Base-by-base conservation (phyloP, 2,329 filamentous ascomycete genomes). In the Sporothrix humicola region DNA sequence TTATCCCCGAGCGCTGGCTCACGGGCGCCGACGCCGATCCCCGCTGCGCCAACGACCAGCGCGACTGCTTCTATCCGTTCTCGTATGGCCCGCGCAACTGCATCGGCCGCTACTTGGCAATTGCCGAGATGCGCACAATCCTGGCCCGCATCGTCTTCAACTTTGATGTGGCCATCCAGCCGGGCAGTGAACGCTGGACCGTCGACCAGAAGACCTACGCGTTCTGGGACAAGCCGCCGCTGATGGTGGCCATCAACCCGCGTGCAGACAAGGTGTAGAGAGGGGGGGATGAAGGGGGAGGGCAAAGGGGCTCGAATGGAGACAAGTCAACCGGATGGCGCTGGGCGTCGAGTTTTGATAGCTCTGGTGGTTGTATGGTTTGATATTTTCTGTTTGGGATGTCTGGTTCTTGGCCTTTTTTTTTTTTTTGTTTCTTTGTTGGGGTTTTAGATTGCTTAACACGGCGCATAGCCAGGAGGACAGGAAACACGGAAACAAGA, bases 41-140 rank as follows among this genome's bases (percentile, higher is more conserved):
- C 5, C 79, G 78, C 2, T 87, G 83, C 76, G 77, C 76, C 0
- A 71, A 75, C n/a, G 86, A 88, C 75, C 82, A 80, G 48, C 79
- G 80, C 59, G 82, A 83, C 0, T 82, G 81, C 1, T 80, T 85
- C 68, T 83, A 87, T 77, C 84, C 86, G 0, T 87, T 88, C 73
- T 82, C 82, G 1, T 70, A 84, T 2, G 85, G 86, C 0, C 83
- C 86, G 6, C 79, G 86, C 1, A 85, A 86, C 63, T 88, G 86
- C 73, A 81, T 88, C 31, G 86, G 86, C 1, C 81, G 81, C 74
- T 86, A 87, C 73, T 79, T 88, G 52, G 85, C 85, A 2, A 86
- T 85, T 69, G 80, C 83, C 23, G 85, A 88, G 76, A 85, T 87
- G 81, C 81, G 86, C 4, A 77, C 86, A 5, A 84, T 87, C 52